Conservation (phyloP, 2,329 filamentous ascomycete genomes). For the Xylariales sp. region DNA sequence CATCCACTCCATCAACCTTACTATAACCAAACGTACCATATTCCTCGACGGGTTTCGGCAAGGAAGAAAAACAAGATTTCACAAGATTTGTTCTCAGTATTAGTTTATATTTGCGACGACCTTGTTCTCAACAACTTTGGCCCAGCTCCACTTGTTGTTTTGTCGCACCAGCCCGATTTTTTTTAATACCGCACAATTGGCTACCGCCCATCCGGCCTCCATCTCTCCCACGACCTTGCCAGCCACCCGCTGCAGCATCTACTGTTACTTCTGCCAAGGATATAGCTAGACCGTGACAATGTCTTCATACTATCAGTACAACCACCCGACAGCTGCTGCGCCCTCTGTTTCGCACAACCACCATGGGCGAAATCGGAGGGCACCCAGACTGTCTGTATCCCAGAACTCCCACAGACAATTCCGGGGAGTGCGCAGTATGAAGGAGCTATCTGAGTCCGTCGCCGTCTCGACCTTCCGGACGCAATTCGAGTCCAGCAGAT, state of each 20-base stretch:
- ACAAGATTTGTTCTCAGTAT: too few relatives aligned
- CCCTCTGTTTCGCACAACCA: conserved; percentile 65
- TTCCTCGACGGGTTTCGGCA: neutral
- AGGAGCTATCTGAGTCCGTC: conserved; percentile 77
- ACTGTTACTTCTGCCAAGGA: too few relatives aligned
- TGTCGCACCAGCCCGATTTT: conserved; percentile 1
- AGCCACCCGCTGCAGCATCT: conserved; percentile 1
- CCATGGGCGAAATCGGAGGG: conserved; percentile 82
- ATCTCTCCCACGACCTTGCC: neutral
- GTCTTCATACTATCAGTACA: conserved; percentile 60
- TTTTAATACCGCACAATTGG: conserved; percentile 8
- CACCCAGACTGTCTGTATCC: conserved; percentile 71
- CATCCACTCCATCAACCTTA: neutral
- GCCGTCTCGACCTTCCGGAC: conserved; percentile 74
- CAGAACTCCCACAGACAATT: conserved; percentile 86
- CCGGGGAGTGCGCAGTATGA: conserved; percentile 78
- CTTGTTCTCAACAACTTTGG: too few relatives aligned
- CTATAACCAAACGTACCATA: neutral
- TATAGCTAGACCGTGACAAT: conserved; percentile 37
- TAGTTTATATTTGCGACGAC: too few relatives aligned
- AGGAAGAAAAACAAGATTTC: too few relatives aligned
- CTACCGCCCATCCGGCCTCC: neutral
- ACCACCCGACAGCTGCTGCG: conserved; percentile 52
- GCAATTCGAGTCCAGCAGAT: conserved; percentile 85
- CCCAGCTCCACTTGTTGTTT: too few relatives aligned